A percentile compares a stretch with the other conserved stretches of the same genome.
Evolutionary conservation across 2,329 filamentous ascomycete species (phyloP).

Genomic region (Fusarium incarnatum): DNA sequence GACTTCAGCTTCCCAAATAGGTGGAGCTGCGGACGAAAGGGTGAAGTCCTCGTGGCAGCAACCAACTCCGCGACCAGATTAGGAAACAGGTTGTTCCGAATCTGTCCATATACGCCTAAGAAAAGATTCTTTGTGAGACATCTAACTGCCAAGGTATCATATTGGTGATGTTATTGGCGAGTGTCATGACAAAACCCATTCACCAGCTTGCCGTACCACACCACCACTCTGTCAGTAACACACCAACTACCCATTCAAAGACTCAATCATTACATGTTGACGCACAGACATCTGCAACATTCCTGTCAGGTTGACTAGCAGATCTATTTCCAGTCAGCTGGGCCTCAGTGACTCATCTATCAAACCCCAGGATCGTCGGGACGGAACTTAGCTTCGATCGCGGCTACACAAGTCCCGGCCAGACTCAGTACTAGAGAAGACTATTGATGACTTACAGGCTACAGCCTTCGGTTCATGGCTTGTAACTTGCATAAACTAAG

Average conservation of each 20-base stretch:
- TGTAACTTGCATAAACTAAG: slow-evolving; percentile 11
- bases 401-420: background rate
- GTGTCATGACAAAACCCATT: background rate
- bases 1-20: background rate
- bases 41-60: background rate
- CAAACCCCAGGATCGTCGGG: background rate
- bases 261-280: fast-evolving
- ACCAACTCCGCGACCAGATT: too few relatives aligned
- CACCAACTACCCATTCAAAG: background rate
- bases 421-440: fast-evolving
- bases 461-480: background rate
- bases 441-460: background rate
- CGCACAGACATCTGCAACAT: background rate
- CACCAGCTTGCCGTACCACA: background rate
- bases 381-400: slow-evolving; percentile 1
- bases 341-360: background rate
- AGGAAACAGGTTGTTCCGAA: background rate
- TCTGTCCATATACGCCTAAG: fast-evolving
- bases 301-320: background rate
- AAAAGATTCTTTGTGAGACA: background rate
- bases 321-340: background rate
- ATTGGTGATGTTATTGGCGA: background rate
- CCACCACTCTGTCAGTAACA: background rate
- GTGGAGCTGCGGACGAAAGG: background rate
- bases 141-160: too few relatives aligned